Base-by-base conservation (phyloP, 2,329 filamentous ascomycete genomes). In the Ampelomyces quisqualis region DNA sequence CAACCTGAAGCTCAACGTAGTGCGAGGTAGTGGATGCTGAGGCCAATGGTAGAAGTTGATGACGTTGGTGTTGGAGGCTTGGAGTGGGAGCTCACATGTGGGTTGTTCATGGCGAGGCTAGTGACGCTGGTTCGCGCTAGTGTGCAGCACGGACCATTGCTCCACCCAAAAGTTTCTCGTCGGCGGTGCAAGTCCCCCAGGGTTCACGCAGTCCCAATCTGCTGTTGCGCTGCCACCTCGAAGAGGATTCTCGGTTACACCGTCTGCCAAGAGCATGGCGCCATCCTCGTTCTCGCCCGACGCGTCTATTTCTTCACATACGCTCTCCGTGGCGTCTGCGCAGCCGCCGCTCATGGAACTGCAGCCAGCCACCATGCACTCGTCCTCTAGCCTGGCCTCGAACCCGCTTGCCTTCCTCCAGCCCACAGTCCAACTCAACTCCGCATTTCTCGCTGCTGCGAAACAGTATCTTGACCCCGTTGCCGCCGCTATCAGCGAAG, bases 401-500 rank as follows among this genome's bases (percentile, higher is more conserved):
- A 79, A 81, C 45, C 85, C 87, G 9, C 84, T 90, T 62, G 67
- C 71, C 18, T 95, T 95, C 62, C 75, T 96, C n/a, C 83, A 85
- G 50, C 90, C 91, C 4, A 75, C 80, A 2, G 59, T 77, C 6
- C 70, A 79, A 15, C 75, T 95, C 21, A 81, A 88, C 31, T 77
- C 79, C 21, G 81, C 85, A 3, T 84, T 88, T 13, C 73, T 93
- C 15, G 78, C 81, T 42, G 79, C 89, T 36, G 84, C 87, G n/a
- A 95, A 95, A 70, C 75, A 80, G 27, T 87, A 85, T 4, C 75
- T 96, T 6, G 89, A 95, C 60, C 79, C 81, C 3, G 81, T 95
- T 49, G 90, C 90, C 2, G 76, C 77, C 1, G 82, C 82, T 40
- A 76, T 95, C 21, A 83, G 83, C 54, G 80, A 88, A 48, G 78